Evolutionary conservation across 805 yeast genomes (phyloP).

Genomic region (Cyberlindnera mycetangii): DNA sequence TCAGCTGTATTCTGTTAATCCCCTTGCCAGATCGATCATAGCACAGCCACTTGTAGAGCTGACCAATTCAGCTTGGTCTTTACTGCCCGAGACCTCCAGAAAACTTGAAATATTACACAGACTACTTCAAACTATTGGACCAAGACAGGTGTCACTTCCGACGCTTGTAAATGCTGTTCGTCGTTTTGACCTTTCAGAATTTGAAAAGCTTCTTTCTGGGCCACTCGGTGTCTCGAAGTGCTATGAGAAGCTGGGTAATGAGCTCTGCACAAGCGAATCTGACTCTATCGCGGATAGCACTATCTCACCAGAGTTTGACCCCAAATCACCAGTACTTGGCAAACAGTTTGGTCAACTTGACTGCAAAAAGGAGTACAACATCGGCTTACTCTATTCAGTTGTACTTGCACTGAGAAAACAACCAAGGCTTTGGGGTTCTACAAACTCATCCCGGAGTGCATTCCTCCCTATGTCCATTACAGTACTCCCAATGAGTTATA

Average conservation of each 20-base stretch:
- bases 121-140: conserved; percentile 39
- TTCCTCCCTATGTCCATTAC: conserved; percentile 42
- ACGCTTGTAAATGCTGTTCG: conserved; percentile 36
- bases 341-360: conserved; percentile 15
- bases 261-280: neutral
- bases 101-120: conserved; percentile 47
- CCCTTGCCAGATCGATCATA: conserved; percentile 31
- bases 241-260: conserved; percentile 25
- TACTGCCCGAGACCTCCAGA: conserved; percentile 36
- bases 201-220: conserved; percentile 20
- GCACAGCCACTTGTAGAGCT: conserved; percentile 36
- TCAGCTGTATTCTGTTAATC: conserved; percentile 31
- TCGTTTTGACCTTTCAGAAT: conserved; percentile 30
- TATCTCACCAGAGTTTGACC: conserved; percentile 30
- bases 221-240: conserved; percentile 24
- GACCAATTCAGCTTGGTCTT: conserved; percentile 39
- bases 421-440: conserved; percentile 42
- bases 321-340: conserved; percentile 19
- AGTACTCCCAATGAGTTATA: conserved; percentile 39
- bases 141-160: conserved; percentile 38
- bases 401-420: conserved; percentile 50
- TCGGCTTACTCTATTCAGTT: conserved; percentile 40
- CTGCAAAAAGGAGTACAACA: conserved; percentile 15
- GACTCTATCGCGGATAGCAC: conserved; percentile 10
- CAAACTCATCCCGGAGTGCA: conserved; percentile 30